Evolutionary conservation across 441 rosid species (phyloP), one percentile per base, ranked within the genome.

Genomic region (Mallotus japonicus): DNA sequence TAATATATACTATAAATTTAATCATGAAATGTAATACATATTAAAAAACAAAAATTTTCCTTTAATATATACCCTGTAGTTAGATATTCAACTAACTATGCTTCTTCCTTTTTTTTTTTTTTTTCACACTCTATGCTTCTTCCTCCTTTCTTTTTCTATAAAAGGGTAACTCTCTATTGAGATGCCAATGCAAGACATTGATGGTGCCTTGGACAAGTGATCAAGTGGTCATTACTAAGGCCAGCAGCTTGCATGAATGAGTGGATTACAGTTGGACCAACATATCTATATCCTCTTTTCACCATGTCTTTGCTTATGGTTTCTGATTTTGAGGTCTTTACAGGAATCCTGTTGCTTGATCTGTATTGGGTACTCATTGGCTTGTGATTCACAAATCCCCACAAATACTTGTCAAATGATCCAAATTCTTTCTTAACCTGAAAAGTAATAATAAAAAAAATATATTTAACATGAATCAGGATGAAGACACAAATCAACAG

Each of bases 161-260:
- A 55, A 71, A 63, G 59, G 74, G 65, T 44, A 8, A 28, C 32
- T 28, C 22, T 13, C 58, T 34, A 12, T 70, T 62, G 69, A 12
- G 77, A 59, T 62, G 77, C 80, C 65, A 68, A 68, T 75, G 69
- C 73, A 8, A 3, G 76, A 71, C 88, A 86, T 72, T 85, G 87
- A 61, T 80, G 85, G 76, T 91, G 87, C 63, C 90, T 82, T 34
- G 87, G 87, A 55, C 97, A 91, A 60, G 88, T 82, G 86, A 84
- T 67, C 78, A 91, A 76, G 76, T 91, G 97, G 80, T 86, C 92
- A 72, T 88, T 91, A 50, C 87, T 82, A 69, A 91, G 85, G 37
- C 92, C 97, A n/a, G 88, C 89, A n/a, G 92, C 92, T 84, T 91
- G 92, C 95, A 91, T 88, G 77, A 89, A 88, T 28, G 89, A 91